Conservation (phyloP, 202 grass and related monocot genomes). For the Cymbopogon flexuosus region DNA sequence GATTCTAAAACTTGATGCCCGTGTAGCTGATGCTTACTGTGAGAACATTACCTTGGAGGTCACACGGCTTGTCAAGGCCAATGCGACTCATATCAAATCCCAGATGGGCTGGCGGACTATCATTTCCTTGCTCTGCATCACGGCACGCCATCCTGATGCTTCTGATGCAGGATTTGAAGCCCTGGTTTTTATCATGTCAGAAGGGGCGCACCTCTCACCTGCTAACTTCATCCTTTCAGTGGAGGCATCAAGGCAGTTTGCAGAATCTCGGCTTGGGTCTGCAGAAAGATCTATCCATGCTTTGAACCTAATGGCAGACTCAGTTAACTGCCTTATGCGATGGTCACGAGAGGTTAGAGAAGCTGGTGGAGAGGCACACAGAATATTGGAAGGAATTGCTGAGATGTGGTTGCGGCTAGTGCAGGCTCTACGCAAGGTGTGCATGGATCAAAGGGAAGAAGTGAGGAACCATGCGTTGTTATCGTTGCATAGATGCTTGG, state of each 20-base stretch:
- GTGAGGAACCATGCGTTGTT: constrained; percentile 86
- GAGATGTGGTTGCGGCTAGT: constrained; percentile 97
- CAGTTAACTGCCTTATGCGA: constrained; percentile 64
- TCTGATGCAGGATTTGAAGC: constrained; percentile 94
- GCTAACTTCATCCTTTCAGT: constrained; percentile 79
- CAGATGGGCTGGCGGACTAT: constrained; percentile 97
- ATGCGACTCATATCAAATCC: constrained; percentile 86
- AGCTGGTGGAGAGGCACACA: constrained; percentile 61
- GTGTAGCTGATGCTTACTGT: constrained; percentile 98
- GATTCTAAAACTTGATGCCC: constrained; percentile 94
- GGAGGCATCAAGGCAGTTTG: constrained; percentile 88
- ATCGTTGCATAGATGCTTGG: constrained; percentile 74
- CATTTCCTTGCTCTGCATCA: constrained; percentile 83
- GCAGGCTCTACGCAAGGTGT: constrained; percentile 77
- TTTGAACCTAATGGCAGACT: constrained; percentile 80
- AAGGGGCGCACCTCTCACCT: constrained; percentile 78
- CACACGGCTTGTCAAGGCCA: constrained; percentile 81
- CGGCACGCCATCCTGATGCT: constrained; percentile 93
- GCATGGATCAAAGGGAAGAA: constrained; percentile 86
- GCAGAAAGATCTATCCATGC: constrained; percentile 82
- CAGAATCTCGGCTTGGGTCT: constrained; percentile 83
- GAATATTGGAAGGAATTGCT: constrained; percentile 76
- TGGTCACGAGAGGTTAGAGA: constrained; percentile 79
- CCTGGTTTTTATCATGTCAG: constrained; percentile 88
- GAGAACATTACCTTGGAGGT: constrained; percentile 98